Conservation (phyloP, 2,329 filamentous ascomycete species). For the Xylariaceae sp. region DNA sequence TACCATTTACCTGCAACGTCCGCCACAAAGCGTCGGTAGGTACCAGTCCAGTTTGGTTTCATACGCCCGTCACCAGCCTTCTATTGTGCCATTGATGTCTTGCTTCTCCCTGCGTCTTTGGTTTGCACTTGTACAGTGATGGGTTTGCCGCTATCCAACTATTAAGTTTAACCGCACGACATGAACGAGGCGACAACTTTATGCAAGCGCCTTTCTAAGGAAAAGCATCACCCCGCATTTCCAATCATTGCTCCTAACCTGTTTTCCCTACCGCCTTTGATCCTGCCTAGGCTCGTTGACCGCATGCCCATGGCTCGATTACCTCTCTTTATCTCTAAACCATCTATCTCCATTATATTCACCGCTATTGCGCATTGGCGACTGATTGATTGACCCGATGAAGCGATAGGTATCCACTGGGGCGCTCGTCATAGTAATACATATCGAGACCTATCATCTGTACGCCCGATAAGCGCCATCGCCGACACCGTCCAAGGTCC, state of each 20-base stretch:
- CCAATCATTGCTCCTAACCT: slow-evolving; percentile 3
- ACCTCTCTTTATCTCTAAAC: neutral
- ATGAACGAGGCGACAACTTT: slow-evolving; percentile 3
- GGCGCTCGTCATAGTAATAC: slow-evolving; percentile 24
- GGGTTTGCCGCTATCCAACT: neutral
- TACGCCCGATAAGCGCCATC: slow-evolving; percentile 27
- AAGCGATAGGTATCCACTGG: slow-evolving; percentile 16
- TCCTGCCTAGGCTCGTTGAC: neutral
- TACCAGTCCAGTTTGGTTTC: neutral
- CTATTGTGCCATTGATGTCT: neutral
- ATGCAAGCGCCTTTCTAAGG: slow-evolving; percentile 11
- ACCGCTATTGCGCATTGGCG: neutral
- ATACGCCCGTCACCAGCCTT: neutral
- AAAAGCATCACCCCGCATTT: slow-evolving; percentile 17
- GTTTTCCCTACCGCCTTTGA: slow-evolving; percentile 3
- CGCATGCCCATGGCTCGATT: slow-evolving; percentile 6
- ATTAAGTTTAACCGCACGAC: neutral
- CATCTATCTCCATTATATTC: slow-evolving; percentile 1
- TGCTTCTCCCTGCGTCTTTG: neutral
- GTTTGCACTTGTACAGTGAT: neutral
- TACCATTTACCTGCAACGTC: neutral
- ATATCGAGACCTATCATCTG: slow-evolving; percentile 17
- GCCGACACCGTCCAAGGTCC: slow-evolving; percentile 5
- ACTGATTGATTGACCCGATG: neutral
- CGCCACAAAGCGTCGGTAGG: neutral